Evolutionary conservation across 2,329 filamentous ascomycete genomes (phyloP).

Genomic region (Pseudogymnoascus sp.): DNA sequence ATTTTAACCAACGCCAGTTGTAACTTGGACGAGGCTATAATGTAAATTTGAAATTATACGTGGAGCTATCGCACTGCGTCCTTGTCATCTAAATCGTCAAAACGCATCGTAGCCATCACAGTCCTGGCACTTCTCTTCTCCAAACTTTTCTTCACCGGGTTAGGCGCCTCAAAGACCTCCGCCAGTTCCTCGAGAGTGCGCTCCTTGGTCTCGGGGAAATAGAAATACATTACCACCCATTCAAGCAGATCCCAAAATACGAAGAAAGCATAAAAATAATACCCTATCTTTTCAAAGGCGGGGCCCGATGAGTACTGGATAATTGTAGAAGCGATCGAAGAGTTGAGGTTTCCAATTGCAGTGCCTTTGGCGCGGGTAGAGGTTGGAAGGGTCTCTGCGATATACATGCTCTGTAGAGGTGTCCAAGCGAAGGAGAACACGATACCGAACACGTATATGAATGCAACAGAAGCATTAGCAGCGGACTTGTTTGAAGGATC

Average conservation of each 20-base stretch:
- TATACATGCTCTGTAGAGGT: conserved; percentile 43
- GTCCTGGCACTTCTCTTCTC: conserved; percentile 34
- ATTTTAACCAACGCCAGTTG: conserved; percentile 13
- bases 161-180: conserved; percentile 42
- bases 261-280: conserved; percentile 31
- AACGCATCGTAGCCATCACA: conserved; percentile 36
- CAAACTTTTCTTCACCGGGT: conserved; percentile 36
- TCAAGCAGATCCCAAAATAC: conserved; percentile 27
- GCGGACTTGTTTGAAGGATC: conserved; percentile 24
- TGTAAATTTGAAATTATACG: conserved; percentile 1
- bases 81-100: conserved; percentile 26
- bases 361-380: conserved; percentile 36
- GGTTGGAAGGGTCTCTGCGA: conserved; percentile 40
- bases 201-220: conserved; percentile 49
- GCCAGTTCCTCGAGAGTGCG: conserved; percentile 48
- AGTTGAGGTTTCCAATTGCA: conserved; percentile 38
- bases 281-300: conserved; percentile 30
- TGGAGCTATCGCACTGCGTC: not conserved
- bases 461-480: conserved; percentile 40
- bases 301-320: conserved; percentile 32
- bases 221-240: conserved; percentile 41
- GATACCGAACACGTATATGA: conserved; percentile 47
- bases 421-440: conserved; percentile 47
- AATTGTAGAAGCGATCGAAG: conserved; percentile 30
- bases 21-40: conserved; percentile 19